Percentiles rank a stretch among this genome's conserved stretches.
phyloP scores from a whole-genome alignment of 495 filamentous ascomycete genomes.

The Aspergillus affinis region DNA sequence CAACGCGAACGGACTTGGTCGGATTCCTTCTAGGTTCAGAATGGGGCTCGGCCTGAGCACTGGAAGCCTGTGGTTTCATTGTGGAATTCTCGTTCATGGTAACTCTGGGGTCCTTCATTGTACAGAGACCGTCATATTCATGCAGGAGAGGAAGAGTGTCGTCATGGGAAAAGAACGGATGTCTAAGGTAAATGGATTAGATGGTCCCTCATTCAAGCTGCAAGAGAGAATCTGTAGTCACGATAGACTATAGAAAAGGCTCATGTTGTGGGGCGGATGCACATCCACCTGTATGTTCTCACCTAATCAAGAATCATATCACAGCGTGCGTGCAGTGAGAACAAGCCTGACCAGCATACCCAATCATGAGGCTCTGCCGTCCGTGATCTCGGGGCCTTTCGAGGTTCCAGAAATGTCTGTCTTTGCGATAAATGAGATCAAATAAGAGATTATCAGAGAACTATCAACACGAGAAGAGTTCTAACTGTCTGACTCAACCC shows the following conservation, averaged over 20 bases:
- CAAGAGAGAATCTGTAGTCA: background rate
- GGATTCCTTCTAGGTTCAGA: slow-evolving; percentile 36
- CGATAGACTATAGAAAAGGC: slow-evolving; percentile 1
- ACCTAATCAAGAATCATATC: slow-evolving; percentile 20
- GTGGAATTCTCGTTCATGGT: slow-evolving; percentile 38
- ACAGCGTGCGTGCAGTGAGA: slow-evolving; percentile 16
- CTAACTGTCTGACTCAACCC: background rate
- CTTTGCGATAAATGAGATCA: background rate
- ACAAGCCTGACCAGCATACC: slow-evolving; percentile 15
- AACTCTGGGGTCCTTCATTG: slow-evolving; percentile 43
- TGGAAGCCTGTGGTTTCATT: slow-evolving; percentile 28
- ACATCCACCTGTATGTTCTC: slow-evolving; percentile 7
- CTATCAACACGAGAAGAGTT: background rate
- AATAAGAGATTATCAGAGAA: background rate
- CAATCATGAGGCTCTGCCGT: slow-evolving; percentile 16
- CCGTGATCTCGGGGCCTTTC: background rate
- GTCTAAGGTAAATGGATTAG: slow-evolving; percentile 12
- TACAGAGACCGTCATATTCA: slow-evolving; percentile 40
- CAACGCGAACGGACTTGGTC: slow-evolving; percentile 44
- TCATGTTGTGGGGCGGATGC: slow-evolving; percentile 7
- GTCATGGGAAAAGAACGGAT: slow-evolving; percentile 10
- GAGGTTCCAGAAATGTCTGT: background rate
- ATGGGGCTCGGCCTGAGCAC: slow-evolving; percentile 32
- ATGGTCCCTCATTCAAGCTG: background rate
- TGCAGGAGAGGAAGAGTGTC: slow-evolving; percentile 11